Conservation (phyloP, 108 stramenopile species). For the Cyclotella atomus region DNA sequence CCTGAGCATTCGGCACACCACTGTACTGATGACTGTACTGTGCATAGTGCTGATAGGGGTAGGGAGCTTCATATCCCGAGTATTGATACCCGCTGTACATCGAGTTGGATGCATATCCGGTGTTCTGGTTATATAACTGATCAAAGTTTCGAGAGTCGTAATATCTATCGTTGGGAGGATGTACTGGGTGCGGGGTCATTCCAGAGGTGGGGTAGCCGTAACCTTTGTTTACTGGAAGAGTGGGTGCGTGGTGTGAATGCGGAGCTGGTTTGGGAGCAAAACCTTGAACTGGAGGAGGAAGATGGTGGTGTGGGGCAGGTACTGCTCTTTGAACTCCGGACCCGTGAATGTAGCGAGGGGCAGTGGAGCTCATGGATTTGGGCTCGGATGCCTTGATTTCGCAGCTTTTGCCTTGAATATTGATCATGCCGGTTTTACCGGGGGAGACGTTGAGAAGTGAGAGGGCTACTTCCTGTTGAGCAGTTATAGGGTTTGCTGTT, state of each 20-base stretch:
- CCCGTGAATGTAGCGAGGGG: conserved; percentile 8
- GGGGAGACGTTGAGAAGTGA: conserved; percentile 41
- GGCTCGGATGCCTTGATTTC: conserved; percentile 77
- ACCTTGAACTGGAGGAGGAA: not conserved
- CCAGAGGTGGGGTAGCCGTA: not conserved
- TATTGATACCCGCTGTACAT: not conserved
- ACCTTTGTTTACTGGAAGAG: not conserved
- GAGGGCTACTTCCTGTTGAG: conserved; percentile 33
- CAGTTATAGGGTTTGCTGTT: not conserved
- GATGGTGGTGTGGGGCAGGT: no score
- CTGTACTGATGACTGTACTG: not conserved
- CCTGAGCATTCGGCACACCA: not conserved
- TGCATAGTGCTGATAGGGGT: not conserved
- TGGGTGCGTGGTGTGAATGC: no score
- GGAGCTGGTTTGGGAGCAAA: not conserved
- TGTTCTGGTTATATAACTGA: not conserved
- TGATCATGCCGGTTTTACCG: conserved; percentile 49
- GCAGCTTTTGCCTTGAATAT: conserved; percentile 69
- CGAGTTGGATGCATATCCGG: not conserved
- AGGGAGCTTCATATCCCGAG: not conserved
- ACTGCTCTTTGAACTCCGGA: no score
- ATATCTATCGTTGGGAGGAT: not conserved
- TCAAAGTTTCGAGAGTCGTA: conserved; percentile 11
- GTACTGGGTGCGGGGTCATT: not conserved
- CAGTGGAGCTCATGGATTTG: conserved; percentile 26